A percentile compares a stretch with the other conserved stretches of the same genome.
phyloP scores from a whole-genome alignment of 2,329 filamentous ascomycete species.

The Aspergillus brasiliensis region DNA sequence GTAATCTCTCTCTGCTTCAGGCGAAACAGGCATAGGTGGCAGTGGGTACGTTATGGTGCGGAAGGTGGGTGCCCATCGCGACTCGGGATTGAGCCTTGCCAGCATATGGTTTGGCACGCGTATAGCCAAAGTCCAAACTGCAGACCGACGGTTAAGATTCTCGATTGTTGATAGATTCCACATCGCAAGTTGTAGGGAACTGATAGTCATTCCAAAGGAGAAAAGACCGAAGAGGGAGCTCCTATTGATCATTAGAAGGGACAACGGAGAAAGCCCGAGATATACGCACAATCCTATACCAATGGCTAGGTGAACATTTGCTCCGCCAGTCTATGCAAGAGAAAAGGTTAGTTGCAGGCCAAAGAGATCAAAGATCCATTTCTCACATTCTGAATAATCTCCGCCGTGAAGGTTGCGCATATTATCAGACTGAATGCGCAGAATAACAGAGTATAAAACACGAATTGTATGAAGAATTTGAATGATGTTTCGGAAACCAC shows the following conservation, averaged over 20 bases:
- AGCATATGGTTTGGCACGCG: conserved; percentile 58
- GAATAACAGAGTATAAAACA: conserved; percentile 70
- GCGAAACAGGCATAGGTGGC: conserved; percentile 24
- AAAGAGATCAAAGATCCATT: not conserved
- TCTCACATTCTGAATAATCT: conserved; percentile 52
- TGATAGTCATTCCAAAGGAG: conserved; percentile 72
- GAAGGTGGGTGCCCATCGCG: conserved; percentile 36
- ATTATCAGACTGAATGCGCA: conserved; percentile 66
- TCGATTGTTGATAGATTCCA: conserved; percentile 86
- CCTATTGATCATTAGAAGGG: conserved; percentile 32
- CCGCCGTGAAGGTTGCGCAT: conserved; percentile 64
- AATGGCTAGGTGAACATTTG: conserved; percentile 66
- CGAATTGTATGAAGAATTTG: conserved; percentile 92
- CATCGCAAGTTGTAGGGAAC: conserved; percentile 68
- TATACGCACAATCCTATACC: conserved; percentile 61
- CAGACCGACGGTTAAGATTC: conserved; percentile 62
- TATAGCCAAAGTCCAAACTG: conserved; percentile 73
- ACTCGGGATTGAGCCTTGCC: conserved; percentile 39
- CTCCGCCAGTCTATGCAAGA: conserved; percentile 32
- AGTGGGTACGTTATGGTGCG: conserved; percentile 47
- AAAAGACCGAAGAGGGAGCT: conserved; percentile 79
- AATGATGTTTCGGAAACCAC: conserved; percentile 83
- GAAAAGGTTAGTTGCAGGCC: conserved; percentile 14
- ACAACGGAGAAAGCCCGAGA: no score
- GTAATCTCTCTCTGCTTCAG: conserved; percentile 19